These are phyloP conservation scores for Candida boleticola DNA, from an alignment of 805 yeast genomes.

Conservation along the genomic window DNA sequence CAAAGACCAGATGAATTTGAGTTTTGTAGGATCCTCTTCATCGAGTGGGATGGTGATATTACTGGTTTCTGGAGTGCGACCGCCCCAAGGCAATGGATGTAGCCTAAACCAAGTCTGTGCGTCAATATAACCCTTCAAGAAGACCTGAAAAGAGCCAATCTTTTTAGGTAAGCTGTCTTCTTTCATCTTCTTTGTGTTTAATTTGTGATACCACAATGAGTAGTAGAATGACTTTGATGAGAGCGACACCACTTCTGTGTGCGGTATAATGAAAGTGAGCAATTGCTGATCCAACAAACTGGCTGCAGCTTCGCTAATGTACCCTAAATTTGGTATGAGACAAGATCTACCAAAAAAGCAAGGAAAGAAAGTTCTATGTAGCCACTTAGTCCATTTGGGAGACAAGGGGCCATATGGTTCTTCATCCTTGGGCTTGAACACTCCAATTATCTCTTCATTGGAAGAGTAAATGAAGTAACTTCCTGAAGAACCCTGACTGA, in stretches of 20 bases:
- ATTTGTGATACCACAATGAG: constrained; percentile 43
- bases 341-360: constrained; percentile 76
- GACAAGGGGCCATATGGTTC: constrained; percentile 78
- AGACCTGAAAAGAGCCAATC: constrained; percentile 67
- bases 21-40: constrained; percentile 6
- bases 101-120: constrained; percentile 58
- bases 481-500: constrained; percentile 68
- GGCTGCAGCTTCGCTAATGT: constrained; percentile 71
- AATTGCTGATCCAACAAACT: constrained; percentile 61
- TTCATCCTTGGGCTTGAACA: constrained; percentile 77
- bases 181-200: too few species aligned
- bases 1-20: constrained; percentile 45
- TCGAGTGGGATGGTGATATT: constrained; percentile 16
- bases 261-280: constrained; percentile 60
- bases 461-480: constrained; percentile 51
- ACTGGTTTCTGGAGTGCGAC: constrained; percentile 13
- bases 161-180: constrained; percentile 36
- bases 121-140: constrained; percentile 54
- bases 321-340: constrained; percentile 69
- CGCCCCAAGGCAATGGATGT: constrained; percentile 51
- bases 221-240: constrained; percentile 52
- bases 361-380: constrained; percentile 71
- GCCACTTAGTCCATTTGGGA: constrained; percentile 80
- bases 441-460: constrained; percentile 43
- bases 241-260: constrained; percentile 55